Percentiles rank a stretch among this genome's conserved stretches.
phyloP scores from a whole-genome alignment of 768 basidiomycete genomes.

The Krasilnikovozyma curviuscula region DNA sequence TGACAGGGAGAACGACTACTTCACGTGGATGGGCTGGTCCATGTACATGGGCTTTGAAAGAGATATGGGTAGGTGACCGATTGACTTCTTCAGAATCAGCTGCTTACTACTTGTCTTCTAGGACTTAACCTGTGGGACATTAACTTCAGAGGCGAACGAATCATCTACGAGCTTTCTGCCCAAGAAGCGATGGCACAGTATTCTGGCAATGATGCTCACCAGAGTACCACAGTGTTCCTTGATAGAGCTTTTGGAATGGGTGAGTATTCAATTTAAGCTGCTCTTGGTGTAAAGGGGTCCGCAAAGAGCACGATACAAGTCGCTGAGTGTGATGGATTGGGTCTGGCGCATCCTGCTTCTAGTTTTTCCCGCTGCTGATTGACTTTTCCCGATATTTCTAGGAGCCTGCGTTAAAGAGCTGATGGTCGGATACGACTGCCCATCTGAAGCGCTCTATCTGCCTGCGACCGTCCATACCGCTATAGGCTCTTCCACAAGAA shows the following conservation, averaged over 20 bases:
- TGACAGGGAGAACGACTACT: constrained; percentile 34
- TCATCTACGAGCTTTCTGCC: constrained; percentile 36
- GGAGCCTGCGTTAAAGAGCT: constrained; percentile 39
- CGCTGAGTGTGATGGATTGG: too few relatives aligned
- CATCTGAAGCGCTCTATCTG: constrained; percentile 41
- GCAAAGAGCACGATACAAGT: too few relatives aligned
- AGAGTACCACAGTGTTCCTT: not conserved
- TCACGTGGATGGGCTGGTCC: constrained; percentile 53
- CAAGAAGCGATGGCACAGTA: constrained; percentile 18
- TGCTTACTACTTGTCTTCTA: too few relatives aligned
- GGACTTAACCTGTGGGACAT: constrained; percentile 42
- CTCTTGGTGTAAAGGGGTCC: too few relatives aligned
- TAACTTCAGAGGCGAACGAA: constrained; percentile 38
- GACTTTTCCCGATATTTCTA: constrained; percentile 5
- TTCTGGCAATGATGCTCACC: constrained; percentile 1
- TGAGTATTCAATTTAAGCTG: too few relatives aligned
- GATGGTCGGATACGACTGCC: constrained; percentile 50
- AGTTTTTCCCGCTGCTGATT: too few relatives aligned
- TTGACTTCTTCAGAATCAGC: too few relatives aligned
- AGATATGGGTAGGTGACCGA: too few relatives aligned
- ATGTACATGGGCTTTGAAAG: constrained; percentile 41
- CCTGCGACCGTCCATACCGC: constrained; percentile 38
- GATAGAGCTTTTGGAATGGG: constrained; percentile 2
- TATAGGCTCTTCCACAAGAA: constrained; percentile 31
- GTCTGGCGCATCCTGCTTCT: too few relatives aligned